Percentiles rank a stretch among this genome's conserved stretches.
These are phyloP conservation scores for Kwoniella europaea DNA, from an alignment of 768 basidiomycete genomes.

Conservation along the genomic window DNA sequence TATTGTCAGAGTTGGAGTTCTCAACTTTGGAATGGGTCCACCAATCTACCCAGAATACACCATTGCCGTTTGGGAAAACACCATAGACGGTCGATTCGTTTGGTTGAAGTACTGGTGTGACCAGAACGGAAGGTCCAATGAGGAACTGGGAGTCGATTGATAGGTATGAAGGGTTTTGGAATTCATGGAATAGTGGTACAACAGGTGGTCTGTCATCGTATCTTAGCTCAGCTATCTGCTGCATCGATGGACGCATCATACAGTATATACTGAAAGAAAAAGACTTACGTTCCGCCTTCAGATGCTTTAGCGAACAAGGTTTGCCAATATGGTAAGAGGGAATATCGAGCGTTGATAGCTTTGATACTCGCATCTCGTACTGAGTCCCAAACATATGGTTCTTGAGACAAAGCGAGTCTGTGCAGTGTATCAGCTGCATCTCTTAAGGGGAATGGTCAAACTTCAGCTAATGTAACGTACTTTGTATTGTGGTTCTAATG, in stretches of 20 bases:
- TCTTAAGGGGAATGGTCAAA: too few relatives aligned
- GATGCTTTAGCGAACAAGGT: slow-evolving; percentile 41
- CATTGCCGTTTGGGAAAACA: slow-evolving; percentile 35
- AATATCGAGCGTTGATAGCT: slow-evolving; percentile 73
- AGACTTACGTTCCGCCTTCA: slow-evolving; percentile 40
- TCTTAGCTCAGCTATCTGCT: neutral
- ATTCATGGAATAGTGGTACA: slow-evolving; percentile 77
- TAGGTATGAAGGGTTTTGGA: slow-evolving; percentile 67
- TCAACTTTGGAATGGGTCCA: slow-evolving; percentile 58
- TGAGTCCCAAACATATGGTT: slow-evolving; percentile 80
- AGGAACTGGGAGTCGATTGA: slow-evolving; percentile 66
- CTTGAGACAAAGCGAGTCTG: slow-evolving; percentile 61
- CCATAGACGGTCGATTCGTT: slow-evolving; percentile 73
- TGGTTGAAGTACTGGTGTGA: slow-evolving; percentile 75
- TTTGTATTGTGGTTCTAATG: slow-evolving; percentile 64
- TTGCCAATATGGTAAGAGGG: slow-evolving; percentile 75
- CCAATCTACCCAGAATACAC: slow-evolving; percentile 43
- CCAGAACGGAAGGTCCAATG: slow-evolving; percentile 71
- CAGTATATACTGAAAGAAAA: neutral
- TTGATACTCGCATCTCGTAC: slow-evolving; percentile 74
- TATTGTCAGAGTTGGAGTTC: slow-evolving; percentile 56
- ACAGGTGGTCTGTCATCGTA: slow-evolving; percentile 63
- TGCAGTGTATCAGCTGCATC: too few relatives aligned
- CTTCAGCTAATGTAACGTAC: slow-evolving; percentile 13
- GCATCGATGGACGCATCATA: neutral